Conservation (phyloP, 2,329 filamentous ascomycete species). For the Pseudonectria buxi region DNA sequence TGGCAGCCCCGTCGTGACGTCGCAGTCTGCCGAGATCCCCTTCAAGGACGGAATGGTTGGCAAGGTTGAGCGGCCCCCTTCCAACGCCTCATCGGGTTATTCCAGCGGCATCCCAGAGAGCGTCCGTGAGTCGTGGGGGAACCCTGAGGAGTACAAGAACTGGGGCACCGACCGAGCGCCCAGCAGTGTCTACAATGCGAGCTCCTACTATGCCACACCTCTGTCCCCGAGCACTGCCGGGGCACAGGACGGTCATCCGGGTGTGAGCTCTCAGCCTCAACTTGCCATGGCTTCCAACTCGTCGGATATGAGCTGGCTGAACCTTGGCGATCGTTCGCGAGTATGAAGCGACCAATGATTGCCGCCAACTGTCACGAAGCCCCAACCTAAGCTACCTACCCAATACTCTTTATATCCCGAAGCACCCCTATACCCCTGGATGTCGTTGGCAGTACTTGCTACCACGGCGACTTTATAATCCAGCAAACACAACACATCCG, state of each 20-base stretch:
- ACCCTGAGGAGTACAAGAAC: slow-evolving; percentile 35
- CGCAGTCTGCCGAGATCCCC: slow-evolving; percentile 46
- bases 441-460: slow-evolving; percentile 9
- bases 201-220: slow-evolving; percentile 36
- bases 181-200: slow-evolving; percentile 45
- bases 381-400: slow-evolving; percentile 7
- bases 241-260: slow-evolving; percentile 24
- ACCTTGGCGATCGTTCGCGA: slow-evolving; percentile 49
- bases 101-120: slow-evolving; percentile 62
- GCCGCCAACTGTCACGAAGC: slow-evolving; percentile 12
- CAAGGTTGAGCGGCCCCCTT: slow-evolving; percentile 52
- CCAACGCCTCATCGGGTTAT: slow-evolving; percentile 48
- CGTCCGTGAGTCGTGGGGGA: slow-evolving; percentile 50
- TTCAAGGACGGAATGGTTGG: slow-evolving; percentile 53
- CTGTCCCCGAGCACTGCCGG: slow-evolving; percentile 31
- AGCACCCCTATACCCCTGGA: slow-evolving; percentile 14
- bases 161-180: slow-evolving; percentile 46
- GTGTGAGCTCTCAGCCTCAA: slow-evolving; percentile 43
- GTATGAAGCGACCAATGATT: slow-evolving; percentile 14
- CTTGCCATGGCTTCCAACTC: slow-evolving; percentile 43
- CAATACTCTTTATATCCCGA: slow-evolving; percentile 9
- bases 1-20: slow-evolving; percentile 62
- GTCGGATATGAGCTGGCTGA: slow-evolving; percentile 75
- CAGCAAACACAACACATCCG: too few species aligned
- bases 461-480: too few species aligned